Conservation (phyloP, 257 asterid genomes). For the Salvia splendens region DNA sequence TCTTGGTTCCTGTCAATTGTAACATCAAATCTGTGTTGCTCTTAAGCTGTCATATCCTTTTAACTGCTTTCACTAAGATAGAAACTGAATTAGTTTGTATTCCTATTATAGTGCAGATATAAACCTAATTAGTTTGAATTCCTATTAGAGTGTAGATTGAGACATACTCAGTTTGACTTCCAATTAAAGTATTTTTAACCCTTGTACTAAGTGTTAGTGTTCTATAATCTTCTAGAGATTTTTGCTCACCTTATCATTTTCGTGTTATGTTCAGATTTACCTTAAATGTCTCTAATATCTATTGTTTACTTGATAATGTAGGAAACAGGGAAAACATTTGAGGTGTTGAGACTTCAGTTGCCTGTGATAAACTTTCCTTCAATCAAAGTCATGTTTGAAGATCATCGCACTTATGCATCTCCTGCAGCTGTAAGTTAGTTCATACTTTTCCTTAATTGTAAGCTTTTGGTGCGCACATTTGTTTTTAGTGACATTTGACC, state of each 20-base stretch:
- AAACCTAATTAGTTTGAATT: not conserved
- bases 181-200: not conserved
- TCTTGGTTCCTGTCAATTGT: constrained; percentile 15
- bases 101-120: too few species aligned
- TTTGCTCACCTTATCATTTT: constrained; percentile 27
- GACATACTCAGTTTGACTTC: not conserved
- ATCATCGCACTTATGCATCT: constrained; percentile 93
- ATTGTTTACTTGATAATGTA: constrained; percentile 43
- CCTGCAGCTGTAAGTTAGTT: constrained; percentile 73
- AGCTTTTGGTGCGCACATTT: constrained; percentile 9
- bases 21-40: not conserved
- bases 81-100: too few species aligned
- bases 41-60: not conserved
- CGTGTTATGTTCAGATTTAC: constrained; percentile 17
- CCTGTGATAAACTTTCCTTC: constrained; percentile 74
- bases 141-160: not conserved
- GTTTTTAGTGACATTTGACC: constrained; percentile 7
- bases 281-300: constrained; percentile 27
- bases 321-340: constrained; percentile 87
- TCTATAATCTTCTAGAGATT: constrained; percentile 26
- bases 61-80: constrained; percentile 1
- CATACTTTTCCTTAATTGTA: constrained; percentile 19
- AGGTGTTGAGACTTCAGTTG: constrained; percentile 81
- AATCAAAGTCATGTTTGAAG: constrained; percentile 74
- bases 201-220: constrained; percentile 20